A percentile compares a stretch with the other conserved stretches of the same genome.
These are phyloP conservation scores for Dillenia turbinata DNA, from an alignment of 164 flowering plant genomes.

Conservation along the genomic window DNA sequence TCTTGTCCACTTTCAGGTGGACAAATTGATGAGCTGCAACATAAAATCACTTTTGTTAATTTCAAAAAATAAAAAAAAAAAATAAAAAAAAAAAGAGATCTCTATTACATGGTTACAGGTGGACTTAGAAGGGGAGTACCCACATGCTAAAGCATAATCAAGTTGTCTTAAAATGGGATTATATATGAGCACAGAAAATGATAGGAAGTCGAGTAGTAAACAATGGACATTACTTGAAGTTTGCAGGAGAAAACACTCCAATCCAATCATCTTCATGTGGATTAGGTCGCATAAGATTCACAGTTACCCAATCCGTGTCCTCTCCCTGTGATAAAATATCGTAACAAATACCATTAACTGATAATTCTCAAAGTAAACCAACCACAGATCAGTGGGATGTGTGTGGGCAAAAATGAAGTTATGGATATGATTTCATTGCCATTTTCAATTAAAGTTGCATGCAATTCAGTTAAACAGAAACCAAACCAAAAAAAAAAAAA, in stretches of 20 bases:
- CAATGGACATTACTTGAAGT: slow-evolving; percentile 22
- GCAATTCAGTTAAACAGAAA: too few relatives aligned
- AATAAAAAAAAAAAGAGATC: neutral
- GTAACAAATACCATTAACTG: too few relatives aligned
- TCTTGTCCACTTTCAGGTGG: slow-evolving; percentile 21
- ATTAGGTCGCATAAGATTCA: slow-evolving; percentile 3
- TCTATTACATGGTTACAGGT: too few relatives aligned
- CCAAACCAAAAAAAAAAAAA: too few relatives aligned
- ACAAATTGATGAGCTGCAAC: slow-evolving; percentile 55
- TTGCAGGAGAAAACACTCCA: slow-evolving; percentile 36
- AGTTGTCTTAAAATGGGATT: neutral
- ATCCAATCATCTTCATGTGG: slow-evolving; percentile 27
- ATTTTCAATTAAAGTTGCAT: too few relatives aligned
- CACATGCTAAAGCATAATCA: too few relatives aligned
- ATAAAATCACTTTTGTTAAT: neutral
- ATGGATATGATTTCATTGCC: too few relatives aligned
- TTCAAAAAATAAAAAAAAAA: neutral
- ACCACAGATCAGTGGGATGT: too few relatives aligned
- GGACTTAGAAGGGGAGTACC: too few relatives aligned
- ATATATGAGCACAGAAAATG: neutral
- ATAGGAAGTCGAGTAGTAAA: neutral
- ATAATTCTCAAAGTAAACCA: too few relatives aligned
- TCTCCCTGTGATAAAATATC: slow-evolving; percentile 4
- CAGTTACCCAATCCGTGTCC: slow-evolving; percentile 10
- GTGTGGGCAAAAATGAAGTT: too few relatives aligned